These are phyloP conservation scores for Yamadazyma songkhlaensis DNA, from an alignment of 1,139 yeast species.

Conservation along the genomic window DNA sequence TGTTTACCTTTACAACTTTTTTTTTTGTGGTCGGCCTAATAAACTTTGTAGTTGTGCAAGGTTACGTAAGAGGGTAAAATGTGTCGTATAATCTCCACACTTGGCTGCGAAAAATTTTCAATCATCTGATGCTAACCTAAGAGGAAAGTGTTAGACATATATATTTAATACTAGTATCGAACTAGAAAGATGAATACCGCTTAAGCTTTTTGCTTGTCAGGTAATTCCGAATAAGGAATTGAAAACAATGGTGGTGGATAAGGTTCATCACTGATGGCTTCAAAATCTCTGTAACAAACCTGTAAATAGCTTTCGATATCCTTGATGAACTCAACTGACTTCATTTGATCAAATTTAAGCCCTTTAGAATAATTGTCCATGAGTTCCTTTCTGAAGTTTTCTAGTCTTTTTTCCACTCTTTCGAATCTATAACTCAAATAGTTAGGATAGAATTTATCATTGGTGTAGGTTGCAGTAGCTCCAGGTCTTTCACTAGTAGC, in stretches of 20 bases:
- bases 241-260: slow-evolving; percentile 14
- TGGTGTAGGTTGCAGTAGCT: slow-evolving; percentile 29
- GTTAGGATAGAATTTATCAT: slow-evolving; percentile 41
- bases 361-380: slow-evolving; percentile 19
- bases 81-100: too few relatives aligned
- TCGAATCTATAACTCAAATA: slow-evolving; percentile 39
- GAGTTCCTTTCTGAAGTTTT: slow-evolving; percentile 20
- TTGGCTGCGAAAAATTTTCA: too few relatives aligned
- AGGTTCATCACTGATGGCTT: slow-evolving; percentile 25
- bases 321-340: slow-evolving; percentile 29
- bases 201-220: not conserved
- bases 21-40: too few relatives aligned
- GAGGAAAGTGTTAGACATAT: too few relatives aligned
- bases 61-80: too few relatives aligned
- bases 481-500: slow-evolving; percentile 41
- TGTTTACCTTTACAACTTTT: too few relatives aligned
- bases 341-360: slow-evolving; percentile 32
- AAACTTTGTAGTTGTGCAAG: too few relatives aligned
- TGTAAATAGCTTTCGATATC: slow-evolving; percentile 33
- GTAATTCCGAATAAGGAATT: slow-evolving; percentile 11
- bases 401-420: slow-evolving; percentile 30
- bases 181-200: not conserved
- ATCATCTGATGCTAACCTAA: too few relatives aligned
- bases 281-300: slow-evolving; percentile 42
- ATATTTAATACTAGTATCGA: too few relatives aligned